Percentiles rank a stretch among this genome's conserved stretches.
Conservation (phyloP, 768 basidiomycete species). For the Pholiota microspora region DNA sequence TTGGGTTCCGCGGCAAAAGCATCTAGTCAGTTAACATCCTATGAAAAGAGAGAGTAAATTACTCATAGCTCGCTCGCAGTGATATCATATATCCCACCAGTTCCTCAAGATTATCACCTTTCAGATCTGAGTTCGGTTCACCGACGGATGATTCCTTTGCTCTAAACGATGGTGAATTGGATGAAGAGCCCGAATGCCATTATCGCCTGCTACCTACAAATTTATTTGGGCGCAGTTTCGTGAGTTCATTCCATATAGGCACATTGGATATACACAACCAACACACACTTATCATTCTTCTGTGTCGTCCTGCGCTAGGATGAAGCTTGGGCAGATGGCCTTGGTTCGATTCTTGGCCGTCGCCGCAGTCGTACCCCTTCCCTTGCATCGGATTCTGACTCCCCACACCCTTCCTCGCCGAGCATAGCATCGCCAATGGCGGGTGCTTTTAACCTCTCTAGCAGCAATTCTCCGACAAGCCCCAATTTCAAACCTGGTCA, state of each 20-base stretch:
- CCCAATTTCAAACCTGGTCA: neutral
- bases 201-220: neutral
- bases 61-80: no score
- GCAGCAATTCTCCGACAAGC: neutral
- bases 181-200: neutral
- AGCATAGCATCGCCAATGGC: neutral
- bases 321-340: conserved; percentile 8
- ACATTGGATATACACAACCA: no score
- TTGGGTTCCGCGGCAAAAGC: neutral
- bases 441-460: neutral
- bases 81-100: no score
- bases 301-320: neutral
- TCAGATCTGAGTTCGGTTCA: neutral
- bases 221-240: conserved; percentile 10
- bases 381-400: neutral
- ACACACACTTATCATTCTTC: no score
- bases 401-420: conserved; percentile 7
- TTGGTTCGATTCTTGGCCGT: no score
- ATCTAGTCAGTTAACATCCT: neutral
- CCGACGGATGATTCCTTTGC: neutral
- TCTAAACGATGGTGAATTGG: neutral
- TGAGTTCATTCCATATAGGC: conserved; percentile 6
- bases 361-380: conserved; percentile 12
- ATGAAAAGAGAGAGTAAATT: neutral
- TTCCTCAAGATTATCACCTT: no score